These are phyloP conservation scores for Plasmodium chabaudi DNA, from an alignment of 169 alveolate genomes.

Conservation along the genomic window DNA sequence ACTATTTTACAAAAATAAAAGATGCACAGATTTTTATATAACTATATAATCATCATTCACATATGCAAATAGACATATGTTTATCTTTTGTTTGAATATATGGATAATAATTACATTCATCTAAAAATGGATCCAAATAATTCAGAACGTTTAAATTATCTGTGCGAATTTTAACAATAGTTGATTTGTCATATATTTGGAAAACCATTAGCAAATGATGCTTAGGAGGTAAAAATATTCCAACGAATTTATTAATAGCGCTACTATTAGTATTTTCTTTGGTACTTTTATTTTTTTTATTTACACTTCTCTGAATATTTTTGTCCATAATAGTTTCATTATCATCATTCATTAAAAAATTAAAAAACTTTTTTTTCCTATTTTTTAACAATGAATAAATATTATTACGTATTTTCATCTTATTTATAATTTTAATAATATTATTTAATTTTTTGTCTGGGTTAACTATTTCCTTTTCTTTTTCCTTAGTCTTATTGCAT, in stretches of 20 bases:
- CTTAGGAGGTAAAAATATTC: constrained; percentile 61
- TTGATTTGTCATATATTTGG: constrained; percentile 33
- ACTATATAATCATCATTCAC: neutral
- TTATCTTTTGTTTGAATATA: neutral
- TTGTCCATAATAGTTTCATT: neutral
- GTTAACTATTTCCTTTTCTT: neutral
- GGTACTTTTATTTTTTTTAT: constrained; percentile 4
- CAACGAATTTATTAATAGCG: constrained; percentile 39
- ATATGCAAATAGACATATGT: neutral
- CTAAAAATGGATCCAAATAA: constrained; percentile 51
- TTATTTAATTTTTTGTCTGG: neutral
- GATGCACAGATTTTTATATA: neutral
- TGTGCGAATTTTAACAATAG: constrained; percentile 63
- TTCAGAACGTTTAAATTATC: constrained; percentile 55
- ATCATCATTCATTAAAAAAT: neutral
- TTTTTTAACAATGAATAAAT: neutral
- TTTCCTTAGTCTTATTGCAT: neutral
- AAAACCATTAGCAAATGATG: constrained; percentile 68
- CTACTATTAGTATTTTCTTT: neutral
- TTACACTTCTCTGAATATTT: neutral
- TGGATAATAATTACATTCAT: constrained; percentile 31
- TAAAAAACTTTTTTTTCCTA: neutral
- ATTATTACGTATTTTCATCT: constrained; percentile 15
- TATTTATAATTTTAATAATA: constrained; percentile 2
- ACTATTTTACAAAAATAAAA: neutral